Percentiles rank a stretch among this genome's conserved stretches.
phyloP scores from a whole-genome alignment of 2,329 filamentous ascomycete genomes.

The Hawksworthiomyces lignivorus region DNA sequence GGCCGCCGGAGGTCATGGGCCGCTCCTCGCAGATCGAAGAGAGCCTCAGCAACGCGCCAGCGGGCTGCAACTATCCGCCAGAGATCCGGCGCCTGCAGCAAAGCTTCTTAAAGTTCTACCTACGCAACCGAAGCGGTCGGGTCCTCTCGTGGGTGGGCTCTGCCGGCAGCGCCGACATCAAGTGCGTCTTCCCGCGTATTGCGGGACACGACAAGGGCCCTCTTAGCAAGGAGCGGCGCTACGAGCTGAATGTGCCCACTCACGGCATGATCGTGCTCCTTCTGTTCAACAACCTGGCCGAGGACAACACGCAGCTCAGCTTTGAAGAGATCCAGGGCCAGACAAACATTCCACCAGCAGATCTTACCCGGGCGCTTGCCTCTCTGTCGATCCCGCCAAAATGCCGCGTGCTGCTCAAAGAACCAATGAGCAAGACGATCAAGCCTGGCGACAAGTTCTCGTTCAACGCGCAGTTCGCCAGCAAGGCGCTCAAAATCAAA shows the following conservation, averaged over 20 bases:
- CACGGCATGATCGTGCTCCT: conserved; percentile 86
- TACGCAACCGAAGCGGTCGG: conserved; percentile 77
- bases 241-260: conserved; percentile 88
- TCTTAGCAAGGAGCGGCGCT: conserved; percentile 59
- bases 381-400: conserved; percentile 78
- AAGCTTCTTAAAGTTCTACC: conserved; percentile 84
- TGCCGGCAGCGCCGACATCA: conserved; percentile 75
- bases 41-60: conserved; percentile 23
- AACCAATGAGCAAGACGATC: conserved; percentile 70
- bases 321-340: conserved; percentile 75
- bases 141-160: conserved; percentile 74
- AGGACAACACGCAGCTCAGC: conserved; percentile 32
- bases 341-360: conserved; percentile 68
- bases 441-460: conserved; percentile 70
- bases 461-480: conserved; percentile 76
- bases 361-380: conserved; percentile 71
- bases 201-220: conserved; percentile 59
- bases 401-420: conserved; percentile 71
- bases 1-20: conserved; percentile 86
- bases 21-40: conserved; percentile 44
- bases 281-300: conserved; percentile 72
- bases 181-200: conserved; percentile 66
- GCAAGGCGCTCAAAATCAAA: conserved; percentile 81
- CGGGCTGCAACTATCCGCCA: conserved; percentile 63
- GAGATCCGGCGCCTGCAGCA: conserved; percentile 69